phyloP scores from a whole-genome alignment of 2,329 filamentous ascomycete species.

The Fusarium mangiferae region DNA sequence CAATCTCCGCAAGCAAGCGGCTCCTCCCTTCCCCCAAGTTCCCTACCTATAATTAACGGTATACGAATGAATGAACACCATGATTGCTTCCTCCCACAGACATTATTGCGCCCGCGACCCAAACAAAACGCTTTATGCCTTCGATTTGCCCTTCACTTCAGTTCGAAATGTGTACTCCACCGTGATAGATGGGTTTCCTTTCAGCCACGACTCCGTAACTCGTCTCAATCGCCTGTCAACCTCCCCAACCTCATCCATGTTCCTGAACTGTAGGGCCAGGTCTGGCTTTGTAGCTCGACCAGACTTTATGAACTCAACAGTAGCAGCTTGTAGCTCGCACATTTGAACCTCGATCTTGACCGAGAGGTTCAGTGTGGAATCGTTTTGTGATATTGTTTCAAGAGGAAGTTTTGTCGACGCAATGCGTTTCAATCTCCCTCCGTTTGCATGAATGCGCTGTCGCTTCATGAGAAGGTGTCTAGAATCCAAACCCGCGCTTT shows the following conservation, averaged over 20 bases:
- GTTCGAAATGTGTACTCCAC: conserved; percentile 43
- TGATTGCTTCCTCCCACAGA: conserved; percentile 9
- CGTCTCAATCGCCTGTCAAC: conserved; percentile 37
- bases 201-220: conserved; percentile 39
- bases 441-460: conserved; percentile 23
- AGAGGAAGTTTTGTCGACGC: conserved; percentile 41
- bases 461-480: conserved; percentile 36
- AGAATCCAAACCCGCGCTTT: conserved; percentile 21
- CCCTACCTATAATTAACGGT: neutral
- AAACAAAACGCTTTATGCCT: conserved; percentile 18
- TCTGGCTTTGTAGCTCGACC: conserved; percentile 8
- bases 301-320: conserved; percentile 13
- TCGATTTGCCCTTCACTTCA: conserved; percentile 43
- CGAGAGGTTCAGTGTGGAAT: conserved; percentile 30
- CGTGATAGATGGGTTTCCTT: conserved; percentile 3
- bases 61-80: neutral
- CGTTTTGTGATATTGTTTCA: conserved; percentile 37
- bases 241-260: conserved; percentile 39
- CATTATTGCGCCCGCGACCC: conserved; percentile 1
- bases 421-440: conserved; percentile 34
- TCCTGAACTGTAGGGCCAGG: conserved; percentile 33
- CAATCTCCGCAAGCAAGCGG: conserved; percentile 18
- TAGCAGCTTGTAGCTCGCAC: conserved; percentile 10
- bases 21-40: neutral
- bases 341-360: conserved; percentile 9